Evolutionary conservation across 148 eudicot genomes (phyloP).

Genomic region (Agrostemma githago): DNA sequence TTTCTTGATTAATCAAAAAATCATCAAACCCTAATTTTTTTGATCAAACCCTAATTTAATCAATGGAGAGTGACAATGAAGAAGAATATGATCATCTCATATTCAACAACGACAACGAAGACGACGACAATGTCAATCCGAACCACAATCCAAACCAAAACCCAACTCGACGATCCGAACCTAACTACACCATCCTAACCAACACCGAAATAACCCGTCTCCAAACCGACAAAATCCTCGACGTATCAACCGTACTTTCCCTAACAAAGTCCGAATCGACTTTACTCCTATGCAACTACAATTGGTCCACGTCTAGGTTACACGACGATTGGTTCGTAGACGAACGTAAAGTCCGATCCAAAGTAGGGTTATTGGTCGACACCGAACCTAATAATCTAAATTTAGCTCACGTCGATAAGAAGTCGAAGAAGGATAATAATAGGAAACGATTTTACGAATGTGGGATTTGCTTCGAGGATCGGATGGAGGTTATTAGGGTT

Average conservation of each 20-base stretch:
- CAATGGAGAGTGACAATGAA: slow-evolving; percentile 1
- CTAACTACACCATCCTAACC: slow-evolving; percentile 8
- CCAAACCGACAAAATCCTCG: slow-evolving; percentile 51
- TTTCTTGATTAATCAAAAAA: too few species aligned
- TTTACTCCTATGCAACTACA: slow-evolving; percentile 52
- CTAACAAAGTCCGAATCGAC: slow-evolving; percentile 49
- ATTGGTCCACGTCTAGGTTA: slow-evolving; percentile 47
- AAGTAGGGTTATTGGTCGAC: slow-evolving; percentile 40
- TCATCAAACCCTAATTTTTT: too few species aligned
- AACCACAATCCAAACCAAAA: too few species aligned
- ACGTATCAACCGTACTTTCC: slow-evolving; percentile 45
- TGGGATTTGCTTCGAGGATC: slow-evolving; percentile 64
- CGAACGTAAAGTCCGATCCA: slow-evolving; percentile 46
- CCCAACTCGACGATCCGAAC: background rate
- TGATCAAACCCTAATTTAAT: background rate
- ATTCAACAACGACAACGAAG: background rate
- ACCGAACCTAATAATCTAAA: too few species aligned
- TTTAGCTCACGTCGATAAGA: too few species aligned
- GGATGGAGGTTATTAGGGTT: slow-evolving; percentile 25
- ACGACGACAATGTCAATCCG: background rate
- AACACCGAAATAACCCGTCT: slow-evolving; percentile 22
- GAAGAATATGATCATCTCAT: background rate
- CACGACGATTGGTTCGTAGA: slow-evolving; percentile 68
- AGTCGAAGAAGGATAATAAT: background rate
- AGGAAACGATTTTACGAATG: slow-evolving; percentile 16